Conservation (phyloP, 2,329 filamentous ascomycete genomes). For the Aspergillus melleus region DNA sequence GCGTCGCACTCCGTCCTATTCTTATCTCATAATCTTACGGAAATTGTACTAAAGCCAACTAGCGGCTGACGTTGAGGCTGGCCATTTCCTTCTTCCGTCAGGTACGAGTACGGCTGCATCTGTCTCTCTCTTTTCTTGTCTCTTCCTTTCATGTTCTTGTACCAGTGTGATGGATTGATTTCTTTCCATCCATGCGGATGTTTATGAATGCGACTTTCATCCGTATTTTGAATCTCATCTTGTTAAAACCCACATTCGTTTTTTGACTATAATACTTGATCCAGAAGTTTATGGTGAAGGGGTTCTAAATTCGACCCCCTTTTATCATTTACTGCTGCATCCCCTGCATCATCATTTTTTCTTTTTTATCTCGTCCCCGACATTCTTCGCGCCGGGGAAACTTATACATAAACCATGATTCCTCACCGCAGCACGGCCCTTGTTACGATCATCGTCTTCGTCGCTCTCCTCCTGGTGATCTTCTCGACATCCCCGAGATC, state of each 20-base stretch:
- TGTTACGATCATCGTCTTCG: conserved; percentile 43
- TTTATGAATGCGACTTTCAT: not conserved
- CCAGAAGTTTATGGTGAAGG: not conserved
- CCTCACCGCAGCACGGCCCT: conserved; percentile 43
- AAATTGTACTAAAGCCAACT: not conserved
- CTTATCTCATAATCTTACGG: not conserved
- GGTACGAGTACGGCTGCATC: not conserved
- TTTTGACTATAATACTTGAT: not conserved
- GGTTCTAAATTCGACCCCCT: not conserved
- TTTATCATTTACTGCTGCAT: not conserved
- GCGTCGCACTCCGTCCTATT: not conserved
- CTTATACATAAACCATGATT: conserved; percentile 33
- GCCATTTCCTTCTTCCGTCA: not conserved
- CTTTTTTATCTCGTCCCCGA: not conserved
- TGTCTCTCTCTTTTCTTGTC: not conserved
- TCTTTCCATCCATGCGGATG: not conserved
- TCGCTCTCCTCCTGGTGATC: conserved; percentile 45
- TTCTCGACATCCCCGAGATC: conserved; percentile 42
- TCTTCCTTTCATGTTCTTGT: not conserved
- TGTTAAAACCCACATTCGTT: not conserved
- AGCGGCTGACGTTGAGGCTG: not conserved
- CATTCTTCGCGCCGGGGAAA: not conserved
- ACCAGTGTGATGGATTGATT: not conserved
- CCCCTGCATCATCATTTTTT: not conserved
- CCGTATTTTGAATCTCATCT: not conserved